Conservation (phyloP, 106 monocot genomes). For the Ottelia alismoides region DNA sequence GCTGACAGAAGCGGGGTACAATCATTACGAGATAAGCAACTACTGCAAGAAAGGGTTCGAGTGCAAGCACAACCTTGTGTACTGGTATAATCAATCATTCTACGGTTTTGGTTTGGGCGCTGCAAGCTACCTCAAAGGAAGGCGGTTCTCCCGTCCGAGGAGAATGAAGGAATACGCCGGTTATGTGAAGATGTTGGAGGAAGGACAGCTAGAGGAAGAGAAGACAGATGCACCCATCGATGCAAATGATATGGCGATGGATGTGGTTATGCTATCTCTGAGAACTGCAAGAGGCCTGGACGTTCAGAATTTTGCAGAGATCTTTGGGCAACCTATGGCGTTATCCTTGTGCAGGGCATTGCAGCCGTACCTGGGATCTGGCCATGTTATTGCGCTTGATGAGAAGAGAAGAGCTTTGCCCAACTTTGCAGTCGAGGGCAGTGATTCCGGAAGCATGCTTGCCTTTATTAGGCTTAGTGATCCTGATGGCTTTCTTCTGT, state of each 20-base stretch:
- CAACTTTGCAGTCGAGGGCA: slow-evolving; percentile 9
- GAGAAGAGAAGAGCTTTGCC: slow-evolving; percentile 18
- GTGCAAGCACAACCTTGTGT: slow-evolving; percentile 78
- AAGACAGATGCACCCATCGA: background rate
- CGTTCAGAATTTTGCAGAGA: slow-evolving; percentile 25
- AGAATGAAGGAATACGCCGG: slow-evolving; percentile 51
- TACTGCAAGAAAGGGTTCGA: slow-evolving; percentile 59
- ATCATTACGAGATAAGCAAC: slow-evolving; percentile 97
- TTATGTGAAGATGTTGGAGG: slow-evolving; percentile 54
- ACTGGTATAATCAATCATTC: slow-evolving; percentile 73
- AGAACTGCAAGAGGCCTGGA: slow-evolving; percentile 85
- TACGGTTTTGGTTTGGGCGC: slow-evolving; percentile 82
- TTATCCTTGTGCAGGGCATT: slow-evolving; percentile 35
- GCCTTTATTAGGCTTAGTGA: slow-evolving; percentile 61
- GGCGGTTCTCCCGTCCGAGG: slow-evolving; percentile 73
- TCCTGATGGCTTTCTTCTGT: slow-evolving; percentile 90
- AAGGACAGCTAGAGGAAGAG: background rate
- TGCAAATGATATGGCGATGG: slow-evolving; percentile 69
- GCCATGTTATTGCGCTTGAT: slow-evolving; percentile 59
- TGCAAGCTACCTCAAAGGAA: slow-evolving; percentile 56
- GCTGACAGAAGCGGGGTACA: slow-evolving; percentile 44
- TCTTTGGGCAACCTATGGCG: slow-evolving; percentile 32
- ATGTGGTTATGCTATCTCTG: slow-evolving; percentile 86
- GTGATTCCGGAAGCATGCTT: slow-evolving; percentile 1
- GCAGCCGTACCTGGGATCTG: slow-evolving; percentile 40